phyloP scores from a whole-genome alignment of 805 yeast genomes.

The Wickerhamiella spandovensis region DNA sequence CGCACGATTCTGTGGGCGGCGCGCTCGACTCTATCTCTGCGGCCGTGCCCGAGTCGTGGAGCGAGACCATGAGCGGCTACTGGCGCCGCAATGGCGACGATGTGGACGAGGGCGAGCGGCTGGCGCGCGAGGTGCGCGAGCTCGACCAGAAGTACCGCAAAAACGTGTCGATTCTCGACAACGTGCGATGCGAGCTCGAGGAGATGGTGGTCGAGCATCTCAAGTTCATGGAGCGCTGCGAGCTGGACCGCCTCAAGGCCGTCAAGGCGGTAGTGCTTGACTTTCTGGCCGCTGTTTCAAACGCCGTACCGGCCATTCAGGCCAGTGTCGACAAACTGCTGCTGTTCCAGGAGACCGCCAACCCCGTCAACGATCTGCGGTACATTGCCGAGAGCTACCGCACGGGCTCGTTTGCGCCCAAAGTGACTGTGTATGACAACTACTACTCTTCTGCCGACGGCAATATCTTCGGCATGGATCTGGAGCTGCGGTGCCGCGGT shows the following conservation, averaged over 20 bases:
- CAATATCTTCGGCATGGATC: conserved; percentile 70
- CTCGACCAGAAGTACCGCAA: conserved; percentile 45
- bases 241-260: conserved; percentile 61
- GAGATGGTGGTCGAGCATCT: conserved; percentile 57
- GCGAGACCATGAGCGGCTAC: conserved; percentile 5
- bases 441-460: conserved; percentile 55
- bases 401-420: conserved; percentile 66
- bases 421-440: conserved; percentile 61
- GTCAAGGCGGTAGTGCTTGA: conserved; percentile 64
- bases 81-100: conserved; percentile 29
- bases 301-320: conserved; percentile 44
- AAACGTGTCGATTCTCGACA: conserved; percentile 47
- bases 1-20: conserved; percentile 6
- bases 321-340: conserved; percentile 46
- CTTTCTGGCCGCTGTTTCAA: conserved; percentile 52
- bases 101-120: conserved; percentile 37
- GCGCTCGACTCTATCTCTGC: conserved; percentile 5
- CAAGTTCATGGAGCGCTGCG: conserved; percentile 70
- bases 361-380: conserved; percentile 55
- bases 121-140: conserved; percentile 42
- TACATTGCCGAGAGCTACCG: conserved; percentile 52
- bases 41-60: conserved; percentile 7
- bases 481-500: conserved; percentile 54
- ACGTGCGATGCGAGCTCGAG: conserved; percentile 57
- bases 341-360: conserved; percentile 55